Percentiles rank a stretch among this genome's conserved stretches.
phyloP scores from a whole-genome alignment of 2,329 filamentous ascomycete species.

The Coniochaeta pulveracea region DNA sequence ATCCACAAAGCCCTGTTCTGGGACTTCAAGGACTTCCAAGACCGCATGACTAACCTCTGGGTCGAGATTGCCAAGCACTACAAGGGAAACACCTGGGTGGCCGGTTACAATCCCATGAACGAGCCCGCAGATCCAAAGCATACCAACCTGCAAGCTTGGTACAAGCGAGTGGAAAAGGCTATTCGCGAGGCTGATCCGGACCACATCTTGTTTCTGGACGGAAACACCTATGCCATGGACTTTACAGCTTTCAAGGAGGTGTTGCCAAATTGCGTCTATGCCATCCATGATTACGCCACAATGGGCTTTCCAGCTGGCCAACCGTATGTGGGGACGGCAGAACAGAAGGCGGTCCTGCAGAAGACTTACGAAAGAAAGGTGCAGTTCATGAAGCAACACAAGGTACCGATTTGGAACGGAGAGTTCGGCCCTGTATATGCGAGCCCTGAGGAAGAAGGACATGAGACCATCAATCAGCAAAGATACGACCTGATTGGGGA shows the following conservation, averaged over 20 bases:
- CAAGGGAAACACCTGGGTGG: slow-evolving; percentile 21
- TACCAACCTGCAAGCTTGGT: slow-evolving; percentile 16
- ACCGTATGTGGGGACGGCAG: slow-evolving; percentile 18
- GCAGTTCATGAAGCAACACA: slow-evolving; percentile 23
- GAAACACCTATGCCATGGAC: slow-evolving; percentile 43
- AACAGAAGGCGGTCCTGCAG: slow-evolving; percentile 25
- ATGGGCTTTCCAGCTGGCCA: slow-evolving; percentile 35
- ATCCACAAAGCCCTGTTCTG: slow-evolving; percentile 26
- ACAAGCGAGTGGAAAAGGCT: slow-evolving; percentile 22
- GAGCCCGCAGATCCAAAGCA: slow-evolving; percentile 14
- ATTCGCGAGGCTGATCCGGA: slow-evolving; percentile 26
- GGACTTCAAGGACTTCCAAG: slow-evolving; percentile 29
- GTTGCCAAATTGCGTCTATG: slow-evolving; percentile 36
- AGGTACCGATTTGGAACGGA: slow-evolving; percentile 29
- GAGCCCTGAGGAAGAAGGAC: slow-evolving; percentile 19
- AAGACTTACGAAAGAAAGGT: slow-evolving; percentile 24
- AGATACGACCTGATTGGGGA: slow-evolving; percentile 24
- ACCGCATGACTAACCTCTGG: slow-evolving; percentile 27
- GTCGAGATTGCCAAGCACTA: slow-evolving; percentile 24
- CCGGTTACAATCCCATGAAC: slow-evolving; percentile 20
- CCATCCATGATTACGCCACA: slow-evolving; percentile 39
- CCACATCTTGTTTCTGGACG: slow-evolving; percentile 34
- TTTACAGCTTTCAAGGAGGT: slow-evolving; percentile 28
- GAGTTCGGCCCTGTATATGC: slow-evolving; percentile 35
- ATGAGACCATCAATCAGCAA: slow-evolving; percentile 21